Evolutionary conservation across 371 early-diverging fungal species (phyloP), one percentile per base, ranked within the genome.

Genomic region (Apophysomyces ossiformis): DNA sequence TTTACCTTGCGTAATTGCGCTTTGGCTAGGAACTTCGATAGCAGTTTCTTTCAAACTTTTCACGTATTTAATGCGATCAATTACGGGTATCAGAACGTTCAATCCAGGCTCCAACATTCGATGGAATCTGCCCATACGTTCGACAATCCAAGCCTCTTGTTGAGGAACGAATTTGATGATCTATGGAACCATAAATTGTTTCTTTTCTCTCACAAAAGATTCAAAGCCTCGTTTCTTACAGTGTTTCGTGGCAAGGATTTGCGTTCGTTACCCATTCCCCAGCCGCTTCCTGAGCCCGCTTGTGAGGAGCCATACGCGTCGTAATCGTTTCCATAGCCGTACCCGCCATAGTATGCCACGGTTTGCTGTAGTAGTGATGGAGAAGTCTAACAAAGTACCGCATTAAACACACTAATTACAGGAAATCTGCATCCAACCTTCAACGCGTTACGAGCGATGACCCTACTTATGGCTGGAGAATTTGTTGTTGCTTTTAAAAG

Each of bases 161-260:
- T 99, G 97, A 58, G 98, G 98, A 16, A 99, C 98, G 78, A 99
- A 98, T 76, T 97, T 95, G 66, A 97, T 74, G 16, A 95, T 78
- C 91, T 90, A 71, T 37, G 26, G 32, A 26, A 26, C 32, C 11
- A 37, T 1, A 45, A 37, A 37, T 46, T 3, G 13, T 57, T 5
- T 18, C 2, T 50, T n/a, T 6, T 5, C 32, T 4, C 5, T 6
- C 8, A 6, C 32, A 5, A 32, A 7, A 9, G 39, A 26, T 26
- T 26, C 2, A 26, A 2, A 26, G 32, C 32, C n/a, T 7, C 16
- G 7, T n/a, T 16, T 45, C 73, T 45, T 74, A 82, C 85, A 44
- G 85, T 85, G 58, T 85, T 85, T 64, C 83, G 71, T 16, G 85
- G 85, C 38, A 85, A 67, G 16, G 77, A 74, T 67, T 74, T 75